Conservation (phyloP, 495 filamentous ascomycete genomes). For the Aspergillus nanangensis region DNA sequence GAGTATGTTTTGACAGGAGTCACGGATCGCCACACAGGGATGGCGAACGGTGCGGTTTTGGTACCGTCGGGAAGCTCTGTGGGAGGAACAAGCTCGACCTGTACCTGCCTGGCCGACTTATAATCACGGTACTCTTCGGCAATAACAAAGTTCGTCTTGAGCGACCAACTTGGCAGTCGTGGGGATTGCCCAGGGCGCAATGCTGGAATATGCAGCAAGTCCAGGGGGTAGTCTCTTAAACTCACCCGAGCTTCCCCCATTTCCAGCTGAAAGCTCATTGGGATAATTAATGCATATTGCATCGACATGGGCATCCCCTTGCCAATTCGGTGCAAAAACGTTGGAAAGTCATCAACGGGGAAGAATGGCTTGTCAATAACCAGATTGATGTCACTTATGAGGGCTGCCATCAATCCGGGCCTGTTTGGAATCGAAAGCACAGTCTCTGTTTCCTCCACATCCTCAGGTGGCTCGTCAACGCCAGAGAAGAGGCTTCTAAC, state of each 20-base stretch:
- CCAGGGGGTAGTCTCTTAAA: constrained; percentile 88
- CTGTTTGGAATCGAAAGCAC: constrained; percentile 85
- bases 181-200: constrained; percentile 75
- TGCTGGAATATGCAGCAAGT: constrained; percentile 84
- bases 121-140: constrained; percentile 84
- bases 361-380: constrained; percentile 92
- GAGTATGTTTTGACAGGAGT: constrained; percentile 97
- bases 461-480: constrained; percentile 72
- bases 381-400: constrained; percentile 82
- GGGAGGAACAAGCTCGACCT: constrained; percentile 81
- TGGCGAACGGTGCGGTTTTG: constrained; percentile 53
- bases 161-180: constrained; percentile 72
- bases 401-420: constrained; percentile 73
- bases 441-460: constrained; percentile 74
- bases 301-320: constrained; percentile 94
- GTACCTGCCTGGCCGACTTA: constrained; percentile 72
- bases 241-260: constrained; percentile 87
- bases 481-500: constrained; percentile 79
- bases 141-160: constrained; percentile 92
- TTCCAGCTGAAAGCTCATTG: constrained; percentile 82
- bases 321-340: constrained; percentile 80
- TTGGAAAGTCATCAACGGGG: constrained; percentile 69
- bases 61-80: constrained; percentile 43
- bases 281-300: constrained; percentile 82
- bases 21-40: constrained; percentile 88